Percentiles rank a stretch among this genome's conserved stretches.
phyloP scores from a whole-genome alignment of 345 rosid genomes.

The Syzygium grande region DNA sequence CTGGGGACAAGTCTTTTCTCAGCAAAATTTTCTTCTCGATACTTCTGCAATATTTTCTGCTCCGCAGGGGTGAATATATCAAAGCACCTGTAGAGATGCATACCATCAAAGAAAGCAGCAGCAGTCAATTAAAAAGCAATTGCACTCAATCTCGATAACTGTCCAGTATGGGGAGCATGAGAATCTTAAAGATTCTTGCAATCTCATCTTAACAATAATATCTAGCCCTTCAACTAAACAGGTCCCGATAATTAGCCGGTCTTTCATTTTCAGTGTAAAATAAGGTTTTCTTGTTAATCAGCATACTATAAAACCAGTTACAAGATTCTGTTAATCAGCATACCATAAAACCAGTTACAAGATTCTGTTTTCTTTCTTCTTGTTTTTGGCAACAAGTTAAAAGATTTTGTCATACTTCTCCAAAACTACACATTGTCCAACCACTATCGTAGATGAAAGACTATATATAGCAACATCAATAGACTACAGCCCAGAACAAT shows the following conservation, averaged over 20 bases:
- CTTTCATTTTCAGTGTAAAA: not conserved
- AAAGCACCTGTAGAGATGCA: constrained; percentile 52
- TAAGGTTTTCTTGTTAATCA: not conserved
- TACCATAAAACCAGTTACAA: not conserved
- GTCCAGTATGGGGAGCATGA: not conserved
- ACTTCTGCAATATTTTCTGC: constrained; percentile 66
- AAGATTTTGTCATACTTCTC: not conserved
- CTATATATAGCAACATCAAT: not conserved
- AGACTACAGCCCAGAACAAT: not conserved
- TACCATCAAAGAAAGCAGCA: not conserved
- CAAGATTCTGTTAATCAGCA: not conserved
- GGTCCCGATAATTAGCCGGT: not conserved
- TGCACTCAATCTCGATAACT: not conserved
- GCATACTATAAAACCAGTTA: not conserved
- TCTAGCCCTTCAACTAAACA: not conserved
- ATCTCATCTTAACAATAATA: not conserved
- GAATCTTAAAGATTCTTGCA: not conserved
- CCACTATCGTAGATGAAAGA: not conserved
- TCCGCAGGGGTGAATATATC: constrained; percentile 78
- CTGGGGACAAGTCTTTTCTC: constrained; percentile 51
- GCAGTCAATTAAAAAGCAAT: not conserved
- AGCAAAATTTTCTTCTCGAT: constrained; percentile 82
- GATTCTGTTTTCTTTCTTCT: not conserved
- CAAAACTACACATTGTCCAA: not conserved
- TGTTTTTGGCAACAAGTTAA: not conserved